phyloP scores from a whole-genome alignment of 148 eudicot genomes.

The Dianthus caryophyllus region DNA sequence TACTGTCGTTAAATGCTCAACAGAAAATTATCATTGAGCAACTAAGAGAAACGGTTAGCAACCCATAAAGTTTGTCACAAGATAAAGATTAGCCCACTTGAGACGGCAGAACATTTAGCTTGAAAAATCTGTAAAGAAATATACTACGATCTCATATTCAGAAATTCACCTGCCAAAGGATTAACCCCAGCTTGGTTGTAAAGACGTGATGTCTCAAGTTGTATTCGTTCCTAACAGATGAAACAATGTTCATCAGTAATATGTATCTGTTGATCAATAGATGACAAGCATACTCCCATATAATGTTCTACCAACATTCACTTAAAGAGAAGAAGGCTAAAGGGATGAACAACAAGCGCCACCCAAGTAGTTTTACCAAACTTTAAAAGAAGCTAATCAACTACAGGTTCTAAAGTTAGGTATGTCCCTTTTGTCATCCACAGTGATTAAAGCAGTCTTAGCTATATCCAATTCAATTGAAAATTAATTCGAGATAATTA shows the following conservation, averaged over 20 bases:
- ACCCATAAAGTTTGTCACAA: not conserved
- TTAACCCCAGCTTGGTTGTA: constrained; percentile 95
- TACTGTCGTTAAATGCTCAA: not conserved
- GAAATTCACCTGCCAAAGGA: constrained; percentile 84
- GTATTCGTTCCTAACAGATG: constrained; percentile 79
- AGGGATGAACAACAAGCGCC: not conserved
- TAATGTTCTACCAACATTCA: not conserved
- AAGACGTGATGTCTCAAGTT: constrained; percentile 50
- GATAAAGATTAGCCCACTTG: not conserved
- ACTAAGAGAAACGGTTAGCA: not conserved
- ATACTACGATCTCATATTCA: not conserved
- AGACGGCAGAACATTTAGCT: not conserved
- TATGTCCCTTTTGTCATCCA: not conserved
- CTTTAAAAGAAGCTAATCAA: not conserved
- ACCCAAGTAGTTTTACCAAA: not conserved
- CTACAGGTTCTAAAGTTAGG: not conserved
- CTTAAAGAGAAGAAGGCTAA: not conserved
- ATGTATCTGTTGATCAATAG: not conserved
- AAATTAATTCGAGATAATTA: not conserved
- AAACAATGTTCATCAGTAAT: constrained; percentile 10
- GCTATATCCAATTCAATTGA: not conserved
- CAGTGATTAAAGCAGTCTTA: not conserved
- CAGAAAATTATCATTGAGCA: not conserved
- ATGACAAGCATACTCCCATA: not conserved
- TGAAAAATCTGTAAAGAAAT: not conserved